phyloP scores from a whole-genome alignment of 805 yeast genomes.

The Barnettozyma salicaria region DNA sequence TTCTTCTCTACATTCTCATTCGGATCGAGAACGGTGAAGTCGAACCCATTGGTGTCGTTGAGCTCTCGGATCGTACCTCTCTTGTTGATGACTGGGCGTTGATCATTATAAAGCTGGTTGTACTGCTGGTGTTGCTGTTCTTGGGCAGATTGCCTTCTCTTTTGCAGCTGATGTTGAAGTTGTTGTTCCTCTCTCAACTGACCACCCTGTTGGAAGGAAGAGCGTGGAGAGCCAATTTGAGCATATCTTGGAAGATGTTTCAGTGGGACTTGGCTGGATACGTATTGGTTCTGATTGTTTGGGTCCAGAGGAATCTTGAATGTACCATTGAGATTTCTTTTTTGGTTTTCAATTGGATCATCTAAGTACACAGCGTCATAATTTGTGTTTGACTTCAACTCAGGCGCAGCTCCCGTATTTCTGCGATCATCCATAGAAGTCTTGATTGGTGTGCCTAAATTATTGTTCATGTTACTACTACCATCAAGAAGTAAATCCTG shows the following conservation, averaged over 20 bases:
- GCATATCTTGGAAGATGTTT: not conserved
- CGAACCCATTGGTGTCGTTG: constrained; percentile 6
- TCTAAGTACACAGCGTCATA: no score
- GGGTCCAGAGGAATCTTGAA: not conserved
- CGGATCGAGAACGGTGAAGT: constrained; percentile 9
- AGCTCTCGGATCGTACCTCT: constrained; percentile 8
- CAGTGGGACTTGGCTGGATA: not conserved
- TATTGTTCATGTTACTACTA: not conserved
- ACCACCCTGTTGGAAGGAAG: not conserved
- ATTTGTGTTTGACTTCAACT: no score
- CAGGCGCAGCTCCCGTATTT: no score
- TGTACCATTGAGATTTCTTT: no score
- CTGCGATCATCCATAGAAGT: no score
- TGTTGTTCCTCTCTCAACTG: not conserved
- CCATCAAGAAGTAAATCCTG: constrained; percentile 3
- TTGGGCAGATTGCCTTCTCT: not conserved
- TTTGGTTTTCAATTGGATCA: no score
- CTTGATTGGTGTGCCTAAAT: no score
- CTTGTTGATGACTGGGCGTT: not conserved
- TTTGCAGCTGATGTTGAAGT: not conserved
- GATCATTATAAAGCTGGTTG: not conserved
- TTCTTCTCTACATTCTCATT: constrained; percentile 4
- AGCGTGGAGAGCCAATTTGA: not conserved
- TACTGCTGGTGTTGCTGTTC: not conserved
- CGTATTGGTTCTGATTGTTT: not conserved